Evolutionary conservation across 1,139 yeast species (phyloP), one percentile per base, ranked within the genome.

Genomic region (Saccharomyces pastorianus): DNA sequence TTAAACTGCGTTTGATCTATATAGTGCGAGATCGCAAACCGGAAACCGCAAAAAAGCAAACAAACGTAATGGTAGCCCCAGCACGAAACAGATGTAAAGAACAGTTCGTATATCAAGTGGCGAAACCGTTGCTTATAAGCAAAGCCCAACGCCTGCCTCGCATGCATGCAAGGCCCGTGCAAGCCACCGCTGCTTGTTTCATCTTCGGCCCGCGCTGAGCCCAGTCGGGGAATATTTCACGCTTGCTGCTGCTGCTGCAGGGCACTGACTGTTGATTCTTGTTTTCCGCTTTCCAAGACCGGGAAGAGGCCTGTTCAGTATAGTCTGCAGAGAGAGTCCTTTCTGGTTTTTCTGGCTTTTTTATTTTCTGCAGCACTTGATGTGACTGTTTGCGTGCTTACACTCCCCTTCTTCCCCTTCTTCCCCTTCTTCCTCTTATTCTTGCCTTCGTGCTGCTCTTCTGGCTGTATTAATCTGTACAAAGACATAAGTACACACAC

Each of bases 131-230:
- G 44, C 44, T 38, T 38, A 38, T 38, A 38, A 38, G 44, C 11
- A 38, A 20, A 17, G 44, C 25, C n/a, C 44, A 38, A 38, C n/a
- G 25, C 7, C 25, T 17, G 25, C 44, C 44, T 9, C 44, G 44
- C 44, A 38, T 38, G 13, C 44, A 38, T 38, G 44, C 44, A 38
- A 38, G 26, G 44, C 44, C 44, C 25, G 44, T 38, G 44, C 44
- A 38, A 38, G 44, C 44, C 44, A 38, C 44, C 13, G 44, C 44
- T 38, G 44, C 44, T 38, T 38, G 44, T 38, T 38, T 38, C 44
- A 38, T 38, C 44, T 17, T 38, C 11, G n/a, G 44, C 44, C 13
- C 44, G 44, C 44, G 44, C 13, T 38, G 44, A 38, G 23, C 44
- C 25, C 7, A 38, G n/a, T 38, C 44, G 25, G 44, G 44, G 44